Percentiles rank a stretch among this genome's conserved stretches.
Conservation (phyloP, 345 rosid genomes). For the Sonneratia caseolaris region DNA sequence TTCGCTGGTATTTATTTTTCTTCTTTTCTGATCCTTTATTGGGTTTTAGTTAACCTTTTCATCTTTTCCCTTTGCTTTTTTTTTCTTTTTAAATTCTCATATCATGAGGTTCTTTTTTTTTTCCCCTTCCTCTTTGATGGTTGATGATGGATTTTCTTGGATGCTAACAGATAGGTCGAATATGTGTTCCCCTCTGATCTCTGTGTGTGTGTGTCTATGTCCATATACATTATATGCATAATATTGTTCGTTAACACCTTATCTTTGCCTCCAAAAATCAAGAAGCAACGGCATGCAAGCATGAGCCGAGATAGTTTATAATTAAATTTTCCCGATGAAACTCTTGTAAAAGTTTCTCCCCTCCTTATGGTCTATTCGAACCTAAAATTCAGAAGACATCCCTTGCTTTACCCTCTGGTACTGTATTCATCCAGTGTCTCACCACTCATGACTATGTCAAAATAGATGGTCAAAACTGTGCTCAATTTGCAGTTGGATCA, state of each 20-base stretch:
- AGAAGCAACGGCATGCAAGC: too few species aligned
- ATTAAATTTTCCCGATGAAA: too few species aligned
- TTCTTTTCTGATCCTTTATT: slow-evolving; percentile 7
- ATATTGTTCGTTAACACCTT: not conserved
- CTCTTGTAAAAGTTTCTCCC: too few species aligned
- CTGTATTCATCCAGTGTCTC: not conserved
- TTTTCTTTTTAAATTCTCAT: too few species aligned
- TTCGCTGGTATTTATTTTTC: slow-evolving; percentile 13
- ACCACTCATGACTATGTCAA: not conserved
- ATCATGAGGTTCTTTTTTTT: slow-evolving; percentile 10
- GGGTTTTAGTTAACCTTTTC: slow-evolving; percentile 11
- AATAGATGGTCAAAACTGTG: not conserved
- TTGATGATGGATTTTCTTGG: slow-evolving; percentile 13
- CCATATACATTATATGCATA: not conserved
- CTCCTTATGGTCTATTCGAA: not conserved
- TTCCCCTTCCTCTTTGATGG: not conserved
- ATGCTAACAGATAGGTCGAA: slow-evolving; percentile 15
- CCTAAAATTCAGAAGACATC: not conserved
- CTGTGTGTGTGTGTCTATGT: not conserved
- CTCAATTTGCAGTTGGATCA: not conserved
- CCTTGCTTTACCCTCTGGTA: not conserved
- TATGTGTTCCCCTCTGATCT: slow-evolving; percentile 4
- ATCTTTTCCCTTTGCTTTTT: not conserved
- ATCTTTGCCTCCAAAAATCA: not conserved
- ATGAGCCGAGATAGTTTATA: too few species aligned